Evolutionary conservation across 768 basidiomycete genomes (phyloP), one percentile per base, ranked within the genome.

Genomic region (Serendipita vermifera): DNA sequence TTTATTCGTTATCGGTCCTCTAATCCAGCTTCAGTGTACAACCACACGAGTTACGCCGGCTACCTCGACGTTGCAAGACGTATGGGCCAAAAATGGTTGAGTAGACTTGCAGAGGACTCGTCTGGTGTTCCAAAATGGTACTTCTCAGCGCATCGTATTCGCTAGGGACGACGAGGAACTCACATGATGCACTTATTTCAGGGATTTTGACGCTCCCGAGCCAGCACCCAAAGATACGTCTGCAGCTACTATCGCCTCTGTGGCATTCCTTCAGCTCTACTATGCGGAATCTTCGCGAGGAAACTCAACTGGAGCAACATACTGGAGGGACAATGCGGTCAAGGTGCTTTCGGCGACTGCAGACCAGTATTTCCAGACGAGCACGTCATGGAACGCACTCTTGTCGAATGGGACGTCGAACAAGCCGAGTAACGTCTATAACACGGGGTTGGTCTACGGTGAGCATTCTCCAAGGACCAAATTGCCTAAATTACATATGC

Each of bases 371-470:
- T 83, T 51, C 15, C 46, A 81, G 81, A 67, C 70, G 27, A 77
- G 79, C 15, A 63, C 69, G 14, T 40, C 35, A n/a, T 83, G 81
- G 79, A 74, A 82, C 62, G 82, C 79, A 61, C 65, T 83, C 24
- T 70, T 83, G 38, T 77, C 81, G 1, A 81, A 83, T 62, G 82
- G 79, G 33, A 83, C 82, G 5, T 80, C 81, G 3, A 80, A 82
- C 63, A 70, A 70, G 63, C 79, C 77, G 2, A 73, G 69, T 32
- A 58, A 59, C 46, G 7, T 4, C n/a, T 20, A 6, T 33, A 33
- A 35, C 20, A 83, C 82, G 2, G 82, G 81, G 0, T 82, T 76
- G 40, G 75, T 81, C 9, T 78, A 79, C 62, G 77, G 77, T 75
- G 54, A 26, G 70, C 59, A n/a, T 1, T 24, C 48, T 3, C 20